Evolutionary conservation across 306 rosid genomes (phyloP).

Genomic region (Carpinus fangiana): DNA sequence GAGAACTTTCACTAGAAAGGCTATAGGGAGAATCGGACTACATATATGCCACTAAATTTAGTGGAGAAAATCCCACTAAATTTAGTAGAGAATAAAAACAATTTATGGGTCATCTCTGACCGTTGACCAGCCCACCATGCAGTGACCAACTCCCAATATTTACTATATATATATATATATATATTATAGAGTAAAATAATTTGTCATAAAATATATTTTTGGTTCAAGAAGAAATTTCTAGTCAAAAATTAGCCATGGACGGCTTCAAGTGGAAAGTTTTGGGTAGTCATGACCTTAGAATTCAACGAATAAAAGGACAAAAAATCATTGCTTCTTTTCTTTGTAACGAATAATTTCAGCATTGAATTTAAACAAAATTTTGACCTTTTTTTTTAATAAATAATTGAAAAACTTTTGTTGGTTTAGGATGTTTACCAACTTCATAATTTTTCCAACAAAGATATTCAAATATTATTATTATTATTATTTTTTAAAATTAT

Average conservation of each 20-base stretch:
- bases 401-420: too few species aligned
- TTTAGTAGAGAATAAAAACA: constrained; percentile 33
- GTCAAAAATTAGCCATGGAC: constrained; percentile 35
- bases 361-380: neutral
- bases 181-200: neutral
- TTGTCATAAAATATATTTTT: neutral
- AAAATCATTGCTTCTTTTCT: neutral
- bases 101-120: constrained; percentile 49
- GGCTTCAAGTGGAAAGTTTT: neutral
- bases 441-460: too few species aligned
- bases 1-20: too few species aligned
- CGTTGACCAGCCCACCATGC: constrained; percentile 33
- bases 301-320: neutral
- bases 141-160: constrained; percentile 10
- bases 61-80: neutral
- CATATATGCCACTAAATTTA: too few species aligned
- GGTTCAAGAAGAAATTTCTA: neutral
- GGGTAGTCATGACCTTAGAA: constrained; percentile 16
- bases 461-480: too few species aligned
- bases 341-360: neutral
- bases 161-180: neutral
- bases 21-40: too few species aligned
- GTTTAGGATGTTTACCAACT: too few species aligned
- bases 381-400: neutral
- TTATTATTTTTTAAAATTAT: too few species aligned